Evolutionary conservation across 176 grass and related monocot species (phyloP).

Genomic region (Ananas comosus): DNA sequence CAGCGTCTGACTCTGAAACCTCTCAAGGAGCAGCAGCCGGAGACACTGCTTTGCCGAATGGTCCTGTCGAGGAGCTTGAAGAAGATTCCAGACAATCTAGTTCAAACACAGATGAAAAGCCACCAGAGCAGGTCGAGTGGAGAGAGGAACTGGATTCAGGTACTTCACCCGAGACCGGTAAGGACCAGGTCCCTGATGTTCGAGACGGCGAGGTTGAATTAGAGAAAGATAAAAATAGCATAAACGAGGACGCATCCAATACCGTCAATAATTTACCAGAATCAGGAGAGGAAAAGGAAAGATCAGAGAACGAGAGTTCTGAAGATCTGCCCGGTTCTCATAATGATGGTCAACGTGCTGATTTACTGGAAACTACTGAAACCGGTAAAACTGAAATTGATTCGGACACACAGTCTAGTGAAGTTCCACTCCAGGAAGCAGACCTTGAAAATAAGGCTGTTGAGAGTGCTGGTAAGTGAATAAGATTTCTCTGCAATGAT

Average conservation of each 20-base stretch:
- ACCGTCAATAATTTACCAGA: background rate
- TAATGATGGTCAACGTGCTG: background rate
- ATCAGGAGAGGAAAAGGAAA: background rate
- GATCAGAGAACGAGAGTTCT: background rate
- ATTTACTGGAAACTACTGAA: slow-evolving; percentile 2
- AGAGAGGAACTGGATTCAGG: background rate
- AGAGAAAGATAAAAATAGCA: background rate
- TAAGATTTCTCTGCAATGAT: background rate
- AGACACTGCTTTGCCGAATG: background rate
- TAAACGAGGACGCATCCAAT: background rate
- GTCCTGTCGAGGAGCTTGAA: slow-evolving; percentile 3
- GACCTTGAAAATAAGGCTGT: background rate
- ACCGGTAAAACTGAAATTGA: background rate
- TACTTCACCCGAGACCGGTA: background rate
- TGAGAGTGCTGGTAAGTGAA: background rate
- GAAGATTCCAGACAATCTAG: background rate
- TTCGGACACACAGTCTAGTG: background rate
- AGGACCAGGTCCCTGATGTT: background rate
- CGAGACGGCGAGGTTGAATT: slow-evolving; percentile 7
- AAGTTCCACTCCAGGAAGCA: slow-evolving; percentile 10
- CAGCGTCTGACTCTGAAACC: background rate
- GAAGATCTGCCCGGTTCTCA: background rate
- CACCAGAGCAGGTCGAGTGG: slow-evolving; percentile 12
- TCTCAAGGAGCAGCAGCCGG: background rate
- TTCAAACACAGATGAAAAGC: background rate